A percentile compares a stretch with the other conserved stretches of the same genome.
Evolutionary conservation across 2,329 filamentous ascomycete genomes (phyloP).

Genomic region (Fusarium floridanum): DNA sequence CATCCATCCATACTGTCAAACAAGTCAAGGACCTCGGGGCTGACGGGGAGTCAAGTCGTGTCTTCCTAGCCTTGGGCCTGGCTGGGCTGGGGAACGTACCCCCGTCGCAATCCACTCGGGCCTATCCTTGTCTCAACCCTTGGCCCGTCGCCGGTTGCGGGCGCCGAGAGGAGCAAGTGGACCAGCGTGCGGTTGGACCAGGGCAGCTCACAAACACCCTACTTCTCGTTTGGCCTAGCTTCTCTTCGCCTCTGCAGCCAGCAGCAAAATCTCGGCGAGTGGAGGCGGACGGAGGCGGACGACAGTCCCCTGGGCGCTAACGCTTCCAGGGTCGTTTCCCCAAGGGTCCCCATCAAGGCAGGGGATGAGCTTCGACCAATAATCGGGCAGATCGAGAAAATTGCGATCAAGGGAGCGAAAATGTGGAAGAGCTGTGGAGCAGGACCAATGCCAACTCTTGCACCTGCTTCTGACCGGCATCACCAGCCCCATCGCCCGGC

Average conservation of each 20-base stretch:
- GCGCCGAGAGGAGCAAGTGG: slow-evolving; percentile 28
- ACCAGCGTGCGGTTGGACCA: slow-evolving; percentile 18
- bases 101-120: slow-evolving; percentile 4
- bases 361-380: slow-evolving; percentile 49
- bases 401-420: slow-evolving; percentile 30
- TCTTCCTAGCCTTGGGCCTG: slow-evolving; percentile 21
- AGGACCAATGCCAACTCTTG: slow-evolving; percentile 20
- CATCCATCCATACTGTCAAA: slow-evolving; percentile 2
- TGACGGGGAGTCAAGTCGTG: background rate
- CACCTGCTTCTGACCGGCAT: slow-evolving; percentile 18
- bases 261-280: slow-evolving; percentile 14
- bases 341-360: slow-evolving; percentile 49
- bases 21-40: slow-evolving; percentile 11
- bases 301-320: slow-evolving; percentile 41
- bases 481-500: slow-evolving; percentile 17
- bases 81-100: slow-evolving; percentile 21
- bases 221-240: slow-evolving; percentile 19
- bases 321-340: slow-evolving; percentile 41
- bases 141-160: slow-evolving; percentile 28
- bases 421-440: slow-evolving; percentile 16
- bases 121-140: slow-evolving; percentile 11
- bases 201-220: slow-evolving; percentile 26
- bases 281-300: slow-evolving; percentile 37
- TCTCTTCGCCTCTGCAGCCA: slow-evolving; percentile 1
- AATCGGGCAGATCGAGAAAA: slow-evolving; percentile 52